phyloP scores from a whole-genome alignment of 2,329 filamentous ascomycete genomes.

The Cladophialophora exuberans region DNA sequence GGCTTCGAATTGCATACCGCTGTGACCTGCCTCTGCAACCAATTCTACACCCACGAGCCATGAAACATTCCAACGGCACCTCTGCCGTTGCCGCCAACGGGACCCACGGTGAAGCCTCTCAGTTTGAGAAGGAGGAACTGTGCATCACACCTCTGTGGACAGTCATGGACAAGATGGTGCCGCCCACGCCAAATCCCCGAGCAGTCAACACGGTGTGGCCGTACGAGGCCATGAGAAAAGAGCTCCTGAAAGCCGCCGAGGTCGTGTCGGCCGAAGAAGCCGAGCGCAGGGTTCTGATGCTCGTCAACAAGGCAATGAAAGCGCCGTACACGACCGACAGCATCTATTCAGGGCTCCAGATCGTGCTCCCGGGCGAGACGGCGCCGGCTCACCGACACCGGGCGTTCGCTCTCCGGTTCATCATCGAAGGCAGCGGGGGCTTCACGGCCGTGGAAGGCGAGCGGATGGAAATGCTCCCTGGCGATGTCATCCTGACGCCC shows the following conservation, averaged over 20 bases:
- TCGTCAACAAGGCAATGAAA: constrained; percentile 31
- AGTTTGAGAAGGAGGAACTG: no score
- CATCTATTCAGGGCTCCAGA: constrained; percentile 59
- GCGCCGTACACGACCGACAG: constrained; percentile 62
- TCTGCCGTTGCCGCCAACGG: no score
- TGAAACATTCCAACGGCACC: no score
- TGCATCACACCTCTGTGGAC: no score
- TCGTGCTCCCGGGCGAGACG: constrained; percentile 59
- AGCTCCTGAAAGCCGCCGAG: background rate
- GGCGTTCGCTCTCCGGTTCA: constrained; percentile 60
- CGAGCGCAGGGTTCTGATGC: constrained; percentile 6
- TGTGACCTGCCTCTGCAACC: no score
- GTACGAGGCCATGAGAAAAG: background rate
- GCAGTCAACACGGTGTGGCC: background rate
- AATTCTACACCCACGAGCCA: no score
- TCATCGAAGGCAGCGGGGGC: constrained; percentile 59
- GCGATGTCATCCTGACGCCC: constrained; percentile 61
- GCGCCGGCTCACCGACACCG: constrained; percentile 60
- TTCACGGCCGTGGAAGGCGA: constrained; percentile 62
- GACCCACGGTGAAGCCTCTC: no score
- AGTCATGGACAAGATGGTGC: background rate
- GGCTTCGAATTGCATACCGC: no score
- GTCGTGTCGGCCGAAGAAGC: background rate
- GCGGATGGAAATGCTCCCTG: constrained; percentile 54
- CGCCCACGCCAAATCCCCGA: background rate